These are phyloP conservation scores for Suillus brevipes DNA, from an alignment of 768 basidiomycete species.

Conservation along the genomic window DNA sequence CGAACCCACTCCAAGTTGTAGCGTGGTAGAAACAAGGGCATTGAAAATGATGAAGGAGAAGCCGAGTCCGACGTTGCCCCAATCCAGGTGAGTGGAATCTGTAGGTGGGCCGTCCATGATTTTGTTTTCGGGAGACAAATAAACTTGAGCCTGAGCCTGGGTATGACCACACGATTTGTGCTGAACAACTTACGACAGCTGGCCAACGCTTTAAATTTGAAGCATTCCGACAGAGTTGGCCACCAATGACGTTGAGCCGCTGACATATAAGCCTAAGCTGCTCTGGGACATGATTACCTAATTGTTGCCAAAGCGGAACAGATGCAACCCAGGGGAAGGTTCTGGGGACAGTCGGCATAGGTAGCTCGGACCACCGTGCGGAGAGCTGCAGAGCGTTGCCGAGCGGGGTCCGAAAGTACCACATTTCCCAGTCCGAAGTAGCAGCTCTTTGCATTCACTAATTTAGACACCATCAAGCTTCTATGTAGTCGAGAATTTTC, in stretches of 20 bases:
- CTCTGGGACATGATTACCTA: too few species aligned
- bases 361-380: too few species aligned
- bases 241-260: neutral
- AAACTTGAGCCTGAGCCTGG: neutral
- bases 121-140: neutral
- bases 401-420: too few species aligned
- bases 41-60: conserved; percentile 77
- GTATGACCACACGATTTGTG: neutral
- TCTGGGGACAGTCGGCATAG: too few species aligned
- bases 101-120: conserved; percentile 33
- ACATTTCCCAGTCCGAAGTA: too few species aligned
- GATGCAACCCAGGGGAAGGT: too few species aligned
- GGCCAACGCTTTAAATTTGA: neutral
- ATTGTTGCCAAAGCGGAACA: too few species aligned
- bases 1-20: conserved; percentile 68
- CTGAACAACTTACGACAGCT: neutral
- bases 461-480: neutral
- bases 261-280: neutral
- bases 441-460: too few species aligned
- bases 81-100: conserved; percentile 44
- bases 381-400: too few species aligned
- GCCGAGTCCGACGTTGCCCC: conserved; percentile 76
- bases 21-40: conserved; percentile 58
- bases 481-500: neutral
- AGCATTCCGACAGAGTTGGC: neutral